Evolutionary conservation across 768 basidiomycete species (phyloP).

Genomic region (Tulasnella sp.): DNA sequence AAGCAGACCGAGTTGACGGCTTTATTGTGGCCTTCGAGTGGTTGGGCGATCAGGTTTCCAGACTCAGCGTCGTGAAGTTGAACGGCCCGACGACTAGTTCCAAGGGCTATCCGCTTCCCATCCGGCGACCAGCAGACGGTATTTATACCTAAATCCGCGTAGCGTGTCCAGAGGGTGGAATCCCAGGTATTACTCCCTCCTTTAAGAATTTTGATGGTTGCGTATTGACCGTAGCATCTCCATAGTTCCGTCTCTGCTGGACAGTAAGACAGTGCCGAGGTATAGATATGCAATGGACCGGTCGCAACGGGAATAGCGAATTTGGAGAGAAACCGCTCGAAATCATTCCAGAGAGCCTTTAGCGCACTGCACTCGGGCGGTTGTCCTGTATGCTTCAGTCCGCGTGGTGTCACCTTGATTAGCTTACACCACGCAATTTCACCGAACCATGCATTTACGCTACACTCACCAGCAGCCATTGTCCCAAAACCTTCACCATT

Average conservation of each 20-base stretch:
- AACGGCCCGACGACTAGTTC: too few relatives aligned
- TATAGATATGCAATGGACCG: neutral
- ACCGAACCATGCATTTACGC: too few relatives aligned
- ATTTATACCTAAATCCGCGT: too few relatives aligned
- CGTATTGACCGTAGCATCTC: neutral
- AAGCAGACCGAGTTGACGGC: too few relatives aligned
- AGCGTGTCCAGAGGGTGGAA: neutral
- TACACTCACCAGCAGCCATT: neutral
- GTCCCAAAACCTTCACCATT: neutral
- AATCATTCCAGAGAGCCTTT: neutral
- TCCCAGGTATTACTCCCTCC: neutral
- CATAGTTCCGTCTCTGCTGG: neutral
- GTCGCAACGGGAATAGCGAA: neutral
- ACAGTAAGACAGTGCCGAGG: neutral
- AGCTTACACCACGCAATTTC: neutral
- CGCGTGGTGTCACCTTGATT: neutral
- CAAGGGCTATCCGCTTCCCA: too few relatives aligned
- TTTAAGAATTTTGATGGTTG: neutral
- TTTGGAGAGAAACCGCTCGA: neutral
- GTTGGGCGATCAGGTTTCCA: too few relatives aligned
- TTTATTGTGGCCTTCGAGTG: too few relatives aligned
- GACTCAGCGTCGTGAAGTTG: too few relatives aligned
- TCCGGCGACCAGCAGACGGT: neutral
- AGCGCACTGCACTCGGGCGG: neutral
- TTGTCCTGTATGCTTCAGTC: neutral